Percentiles rank a stretch among this genome's conserved stretches.
Evolutionary conservation across 345 rosid genomes (phyloP).

Genomic region (Brassica nigra): DNA sequence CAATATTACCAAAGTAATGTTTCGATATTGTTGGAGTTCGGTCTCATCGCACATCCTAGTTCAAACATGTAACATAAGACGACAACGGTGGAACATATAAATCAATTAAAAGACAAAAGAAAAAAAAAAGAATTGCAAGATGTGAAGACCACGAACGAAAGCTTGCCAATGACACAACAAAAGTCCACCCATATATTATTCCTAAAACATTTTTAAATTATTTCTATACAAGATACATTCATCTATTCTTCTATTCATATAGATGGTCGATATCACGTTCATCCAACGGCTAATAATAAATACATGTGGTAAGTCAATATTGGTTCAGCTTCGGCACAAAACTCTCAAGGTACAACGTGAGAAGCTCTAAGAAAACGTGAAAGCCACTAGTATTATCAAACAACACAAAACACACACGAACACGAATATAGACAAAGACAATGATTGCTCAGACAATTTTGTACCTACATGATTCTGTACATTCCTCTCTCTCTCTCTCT

Average conservation of each 20-base stretch:
- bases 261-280: constrained; percentile 3
- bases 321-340: background rate
- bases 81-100: background rate
- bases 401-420: constrained; percentile 29
- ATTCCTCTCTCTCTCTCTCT: constrained; percentile 6
- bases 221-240: background rate
- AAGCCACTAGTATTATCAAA: constrained; percentile 32
- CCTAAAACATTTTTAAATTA: background rate
- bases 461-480: constrained; percentile 16
- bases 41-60: background rate
- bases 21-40: background rate
- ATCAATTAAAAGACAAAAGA: background rate
- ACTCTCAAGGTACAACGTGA: constrained; percentile 52
- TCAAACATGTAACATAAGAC: background rate
- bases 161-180: constrained; percentile 29
- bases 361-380: constrained; percentile 61
- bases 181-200: constrained; percentile 30
- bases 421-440: constrained; percentile 21
- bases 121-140: background rate
- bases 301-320: constrained; percentile 14
- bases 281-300: constrained; percentile 21
- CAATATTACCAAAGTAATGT: background rate
- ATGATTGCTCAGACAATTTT: constrained; percentile 27
- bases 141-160: constrained; percentile 36
- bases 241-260: constrained; percentile 7